phyloP scores from a whole-genome alignment of 2,329 filamentous ascomycete species.

The Alternaria triticina region DNA sequence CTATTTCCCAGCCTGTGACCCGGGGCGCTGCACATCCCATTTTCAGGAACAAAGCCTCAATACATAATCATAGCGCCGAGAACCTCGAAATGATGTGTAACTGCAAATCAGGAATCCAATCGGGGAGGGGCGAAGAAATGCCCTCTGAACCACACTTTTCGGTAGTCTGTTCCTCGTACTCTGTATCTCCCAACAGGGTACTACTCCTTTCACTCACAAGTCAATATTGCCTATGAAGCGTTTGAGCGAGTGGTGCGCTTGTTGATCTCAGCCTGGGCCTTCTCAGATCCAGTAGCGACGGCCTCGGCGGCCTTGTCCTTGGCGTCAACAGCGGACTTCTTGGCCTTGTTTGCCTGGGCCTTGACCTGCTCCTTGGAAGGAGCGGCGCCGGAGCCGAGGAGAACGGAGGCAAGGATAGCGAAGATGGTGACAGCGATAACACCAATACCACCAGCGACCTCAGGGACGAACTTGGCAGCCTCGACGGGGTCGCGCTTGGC shows the following conservation, averaged over 20 bases:
- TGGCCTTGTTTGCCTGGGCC: slow-evolving; percentile 75
- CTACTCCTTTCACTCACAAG: not conserved
- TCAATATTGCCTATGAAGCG: slow-evolving; percentile 30
- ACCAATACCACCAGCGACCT: slow-evolving; percentile 82
- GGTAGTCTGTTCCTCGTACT: slow-evolving; percentile 19
- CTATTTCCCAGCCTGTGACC: not conserved
- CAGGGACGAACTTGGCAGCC: slow-evolving; percentile 88
- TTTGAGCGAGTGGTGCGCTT: slow-evolving; percentile 62
- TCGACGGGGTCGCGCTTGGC: slow-evolving; percentile 81
- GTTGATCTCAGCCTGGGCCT: slow-evolving; percentile 74
- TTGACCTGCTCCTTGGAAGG: slow-evolving; percentile 71
- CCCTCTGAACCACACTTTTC: slow-evolving; percentile 20
- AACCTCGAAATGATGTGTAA: slow-evolving; percentile 35
- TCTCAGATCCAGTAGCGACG: slow-evolving; percentile 67
- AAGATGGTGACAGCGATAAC: slow-evolving; percentile 73
- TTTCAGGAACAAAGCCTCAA: slow-evolving; percentile 33
- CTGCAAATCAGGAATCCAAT: slow-evolving; percentile 29
- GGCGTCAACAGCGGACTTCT: slow-evolving; percentile 70
- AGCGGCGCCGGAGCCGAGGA: slow-evolving; percentile 67
- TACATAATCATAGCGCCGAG: slow-evolving; percentile 38
- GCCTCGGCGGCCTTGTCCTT: slow-evolving; percentile 75
- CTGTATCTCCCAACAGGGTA: not conserved
- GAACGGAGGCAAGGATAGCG: slow-evolving; percentile 71
- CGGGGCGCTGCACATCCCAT: slow-evolving; percentile 23
- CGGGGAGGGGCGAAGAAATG: slow-evolving; percentile 9